Conservation (phyloP, 768 basidiomycete genomes). For the Termitomyces sp. region DNA sequence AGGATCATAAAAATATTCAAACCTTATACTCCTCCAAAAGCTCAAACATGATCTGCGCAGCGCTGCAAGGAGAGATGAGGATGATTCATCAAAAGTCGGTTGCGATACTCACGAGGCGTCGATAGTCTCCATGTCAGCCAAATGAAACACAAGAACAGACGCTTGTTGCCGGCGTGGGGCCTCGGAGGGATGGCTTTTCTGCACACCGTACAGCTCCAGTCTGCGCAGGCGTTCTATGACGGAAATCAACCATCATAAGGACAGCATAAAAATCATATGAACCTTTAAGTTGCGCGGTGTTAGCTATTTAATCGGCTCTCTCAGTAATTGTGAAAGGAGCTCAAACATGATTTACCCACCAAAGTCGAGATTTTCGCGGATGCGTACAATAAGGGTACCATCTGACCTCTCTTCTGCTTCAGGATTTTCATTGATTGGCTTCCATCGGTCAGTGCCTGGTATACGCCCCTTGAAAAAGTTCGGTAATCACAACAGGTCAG, state of each 20-base stretch:
- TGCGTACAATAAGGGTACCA: conserved; percentile 82
- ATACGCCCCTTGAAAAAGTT: conserved; percentile 60
- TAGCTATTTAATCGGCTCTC: conserved; percentile 45
- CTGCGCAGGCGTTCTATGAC: conserved; percentile 67
- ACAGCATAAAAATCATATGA: background rate
- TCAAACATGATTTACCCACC: conserved; percentile 37
- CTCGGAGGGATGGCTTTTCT: conserved; percentile 84
- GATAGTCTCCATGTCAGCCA: conserved; percentile 86
- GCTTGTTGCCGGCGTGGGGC: conserved; percentile 73
- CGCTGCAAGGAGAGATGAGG: conserved; percentile 35
- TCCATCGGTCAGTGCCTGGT: conserved; percentile 87
- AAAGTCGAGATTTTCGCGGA: conserved; percentile 89
- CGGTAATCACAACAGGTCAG: background rate
- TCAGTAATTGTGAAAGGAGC: background rate
- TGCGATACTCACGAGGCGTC: conserved; percentile 78
- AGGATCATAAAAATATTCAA: conserved; percentile 6
- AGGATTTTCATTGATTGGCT: conserved; percentile 81
- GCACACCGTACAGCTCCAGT: conserved; percentile 83
- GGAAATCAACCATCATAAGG: background rate
- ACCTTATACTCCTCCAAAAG: conserved; percentile 76
- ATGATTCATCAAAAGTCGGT: background rate
- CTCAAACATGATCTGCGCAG: conserved; percentile 80
- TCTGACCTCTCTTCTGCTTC: conserved; percentile 77
- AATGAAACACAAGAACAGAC: conserved; percentile 81
- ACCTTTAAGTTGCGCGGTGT: conserved; percentile 94